Conservation (phyloP, 352 stramenopile species). For the Phytopythium litorale region DNA sequence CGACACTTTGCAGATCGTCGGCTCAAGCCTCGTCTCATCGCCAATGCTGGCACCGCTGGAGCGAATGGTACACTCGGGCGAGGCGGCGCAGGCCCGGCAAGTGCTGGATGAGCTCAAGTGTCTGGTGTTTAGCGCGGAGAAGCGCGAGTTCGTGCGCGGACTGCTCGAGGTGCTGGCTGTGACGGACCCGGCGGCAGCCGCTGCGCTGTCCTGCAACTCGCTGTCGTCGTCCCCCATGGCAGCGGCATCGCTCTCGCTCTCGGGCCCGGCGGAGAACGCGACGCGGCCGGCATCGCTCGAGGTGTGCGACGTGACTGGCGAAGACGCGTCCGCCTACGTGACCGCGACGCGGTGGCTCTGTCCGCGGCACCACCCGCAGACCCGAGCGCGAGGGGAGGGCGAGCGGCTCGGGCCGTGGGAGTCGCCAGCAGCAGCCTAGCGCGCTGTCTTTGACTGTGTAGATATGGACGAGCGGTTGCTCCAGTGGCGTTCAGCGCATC, state of each 20-base stretch:
- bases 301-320: background rate
- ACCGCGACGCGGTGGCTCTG: constrained; percentile 33
- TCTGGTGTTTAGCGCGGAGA: constrained; percentile 57
- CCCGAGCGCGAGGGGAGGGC: background rate
- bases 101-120: constrained; percentile 51
- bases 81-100: constrained; percentile 27
- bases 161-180: constrained; percentile 42
- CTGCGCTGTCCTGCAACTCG: background rate
- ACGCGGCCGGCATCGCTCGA: background rate
- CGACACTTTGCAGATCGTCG: constrained; percentile 46
- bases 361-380: constrained; percentile 10
- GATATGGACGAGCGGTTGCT: background rate
- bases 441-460: background rate
- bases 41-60: constrained; percentile 52
- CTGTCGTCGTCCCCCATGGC: background rate
- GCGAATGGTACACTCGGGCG: constrained; percentile 33
- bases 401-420: background rate
- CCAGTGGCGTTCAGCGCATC: no score
- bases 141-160: constrained; percentile 54
- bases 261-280: background rate
- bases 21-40: constrained; percentile 45
- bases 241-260: background rate
- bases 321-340: constrained; percentile 7
- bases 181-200: constrained; percentile 7
- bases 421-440: background rate